A percentile compares a stretch with the other conserved stretches of the same genome.
Evolutionary conservation across 768 basidiomycete genomes (phyloP).

Genomic region (Mycena albidolilacea): DNA sequence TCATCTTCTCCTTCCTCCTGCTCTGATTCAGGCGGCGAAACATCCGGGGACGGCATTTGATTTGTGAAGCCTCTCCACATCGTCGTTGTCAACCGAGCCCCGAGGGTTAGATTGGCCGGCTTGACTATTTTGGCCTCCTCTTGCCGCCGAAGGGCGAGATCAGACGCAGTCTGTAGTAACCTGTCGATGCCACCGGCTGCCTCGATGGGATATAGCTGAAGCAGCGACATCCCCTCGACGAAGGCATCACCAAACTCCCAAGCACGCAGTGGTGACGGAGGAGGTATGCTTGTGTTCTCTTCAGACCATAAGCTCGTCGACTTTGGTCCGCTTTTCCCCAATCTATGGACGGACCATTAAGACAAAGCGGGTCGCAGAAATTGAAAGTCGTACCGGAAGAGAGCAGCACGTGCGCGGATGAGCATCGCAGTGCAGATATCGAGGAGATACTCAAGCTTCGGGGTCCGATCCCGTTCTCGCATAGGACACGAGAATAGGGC

Average conservation of each 20-base stretch:
- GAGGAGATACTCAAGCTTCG: conserved; percentile 78
- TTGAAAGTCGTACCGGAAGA: conserved; percentile 64
- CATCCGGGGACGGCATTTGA: conserved; percentile 58
- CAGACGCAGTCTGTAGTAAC: conserved; percentile 76
- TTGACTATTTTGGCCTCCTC: conserved; percentile 52
- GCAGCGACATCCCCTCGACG: conserved; percentile 73
- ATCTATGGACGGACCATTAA: conserved; percentile 52
- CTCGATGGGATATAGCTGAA: conserved; percentile 76
- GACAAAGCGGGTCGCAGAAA: not conserved
- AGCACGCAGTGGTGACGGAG: conserved; percentile 60
- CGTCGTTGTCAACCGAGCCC: conserved; percentile 68
- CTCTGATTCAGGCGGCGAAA: conserved; percentile 54
- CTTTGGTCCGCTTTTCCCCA: conserved; percentile 63
- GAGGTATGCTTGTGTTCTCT: conserved; percentile 54
- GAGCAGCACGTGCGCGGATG: conserved; percentile 65
- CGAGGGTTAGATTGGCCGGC: conserved; percentile 59
- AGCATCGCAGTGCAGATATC: conserved; percentile 82
- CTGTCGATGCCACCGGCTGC: conserved; percentile 79
- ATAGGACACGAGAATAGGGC: conserved; percentile 73
- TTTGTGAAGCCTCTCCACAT: conserved; percentile 81
- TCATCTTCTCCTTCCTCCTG: conserved; percentile 50
- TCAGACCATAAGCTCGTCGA: conserved; percentile 69
- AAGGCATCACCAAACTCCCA: conserved; percentile 77
- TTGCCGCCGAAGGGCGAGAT: conserved; percentile 68
- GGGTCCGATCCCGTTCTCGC: conserved; percentile 67